These are phyloP conservation scores for Debaryomycetaceae sp. DNA, from an alignment of 1,139 yeast genomes.

Conservation along the genomic window DNA sequence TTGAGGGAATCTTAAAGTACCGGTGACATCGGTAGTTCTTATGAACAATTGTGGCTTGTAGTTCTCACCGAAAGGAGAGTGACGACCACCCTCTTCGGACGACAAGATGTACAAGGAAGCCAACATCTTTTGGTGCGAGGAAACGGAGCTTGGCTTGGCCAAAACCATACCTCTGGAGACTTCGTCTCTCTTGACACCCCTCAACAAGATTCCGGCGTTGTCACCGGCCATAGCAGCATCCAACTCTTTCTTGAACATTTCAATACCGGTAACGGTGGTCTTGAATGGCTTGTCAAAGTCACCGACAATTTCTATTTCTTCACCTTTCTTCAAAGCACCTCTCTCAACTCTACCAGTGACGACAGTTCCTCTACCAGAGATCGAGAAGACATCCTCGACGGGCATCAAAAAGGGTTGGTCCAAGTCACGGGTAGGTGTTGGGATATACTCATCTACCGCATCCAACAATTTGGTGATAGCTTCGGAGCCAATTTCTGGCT, in stretches of 20 bases:
- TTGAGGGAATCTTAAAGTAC: slow-evolving; percentile 86
- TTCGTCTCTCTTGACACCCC: slow-evolving; percentile 99
- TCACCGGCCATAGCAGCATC: slow-evolving; percentile 99
- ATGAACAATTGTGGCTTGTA: slow-evolving; percentile 97
- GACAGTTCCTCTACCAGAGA: slow-evolving; percentile 99
- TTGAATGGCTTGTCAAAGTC: slow-evolving; percentile 81
- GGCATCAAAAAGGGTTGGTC: slow-evolving; percentile 98
- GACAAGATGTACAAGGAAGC: slow-evolving; percentile 90
- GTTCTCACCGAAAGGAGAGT: slow-evolving; percentile 93
- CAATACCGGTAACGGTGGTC: slow-evolving; percentile 96
- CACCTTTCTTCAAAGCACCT: slow-evolving; percentile 96
- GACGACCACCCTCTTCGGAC: slow-evolving; percentile 99
- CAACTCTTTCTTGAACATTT: slow-evolving; percentile 98
- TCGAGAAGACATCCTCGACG: slow-evolving; percentile 94
- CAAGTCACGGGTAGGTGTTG: slow-evolving; percentile 94
- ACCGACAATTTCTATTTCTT: slow-evolving; percentile 96
- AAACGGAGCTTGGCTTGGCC: slow-evolving; percentile 87
- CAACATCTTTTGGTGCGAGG: slow-evolving; percentile 91
- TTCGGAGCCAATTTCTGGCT: slow-evolving; percentile 90
- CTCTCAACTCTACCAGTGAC: slow-evolving; percentile 99
- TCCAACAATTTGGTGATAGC: slow-evolving; percentile 81
- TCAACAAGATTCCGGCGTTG: slow-evolving; percentile 94
- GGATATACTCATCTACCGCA: slow-evolving; percentile 92
- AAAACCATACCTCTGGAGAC: slow-evolving; percentile 97
- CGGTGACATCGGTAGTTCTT: slow-evolving; percentile 95